Evolutionary conservation across 2,329 filamentous ascomycete genomes (phyloP), one percentile per base, ranked within the genome.

Genomic region (Microsporum audouinii): DNA sequence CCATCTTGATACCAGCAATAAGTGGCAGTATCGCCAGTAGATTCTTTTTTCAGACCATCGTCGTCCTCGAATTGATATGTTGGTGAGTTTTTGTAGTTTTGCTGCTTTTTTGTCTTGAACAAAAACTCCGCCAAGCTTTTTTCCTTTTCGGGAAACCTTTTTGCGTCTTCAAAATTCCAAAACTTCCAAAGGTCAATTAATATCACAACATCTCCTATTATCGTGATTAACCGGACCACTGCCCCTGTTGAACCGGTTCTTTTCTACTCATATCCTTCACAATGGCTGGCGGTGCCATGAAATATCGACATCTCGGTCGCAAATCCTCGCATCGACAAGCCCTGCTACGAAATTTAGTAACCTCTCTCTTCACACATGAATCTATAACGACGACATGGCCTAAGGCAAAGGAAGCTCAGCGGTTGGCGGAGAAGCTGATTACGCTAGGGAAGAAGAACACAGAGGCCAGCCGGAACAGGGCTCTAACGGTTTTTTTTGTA

Each of bases 361-460:
- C 92, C 67, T 94, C 92, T 60, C 88, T 99, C 67, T 88, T 99
- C 77, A 83, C 89, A 75, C 85, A 95, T 76, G 94, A 99, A 79
- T 86, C 89, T 65, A 95, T 99, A 78, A 86, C 87, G 65, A 99
- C 94, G 58, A 96, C 94, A 77, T 96, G 88, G 82, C 86, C 88
- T 73, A 97, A 97, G 78, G 94, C 94, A 56, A 99, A 97, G 77
- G 94, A 99, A 79, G 89, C 94, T 23, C 94, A 99, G 77, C 83
- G 89, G 49, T 75, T 97, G 68, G 94, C 91, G 5, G 94, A 99
- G 73, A 95, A 95, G 79, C 80, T 97, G 67, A 91, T 99, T 70
- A 96, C 91, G 3, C 75, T 96, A 68, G 92, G 89, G 23, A 99
- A 97, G 82, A 88, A 86, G 77, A 90, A 96, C 74, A 95, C 92